phyloP scores from a whole-genome alignment of 2,329 filamentous ascomycete genomes.

The Coniochaeta hoffmannii region DNA sequence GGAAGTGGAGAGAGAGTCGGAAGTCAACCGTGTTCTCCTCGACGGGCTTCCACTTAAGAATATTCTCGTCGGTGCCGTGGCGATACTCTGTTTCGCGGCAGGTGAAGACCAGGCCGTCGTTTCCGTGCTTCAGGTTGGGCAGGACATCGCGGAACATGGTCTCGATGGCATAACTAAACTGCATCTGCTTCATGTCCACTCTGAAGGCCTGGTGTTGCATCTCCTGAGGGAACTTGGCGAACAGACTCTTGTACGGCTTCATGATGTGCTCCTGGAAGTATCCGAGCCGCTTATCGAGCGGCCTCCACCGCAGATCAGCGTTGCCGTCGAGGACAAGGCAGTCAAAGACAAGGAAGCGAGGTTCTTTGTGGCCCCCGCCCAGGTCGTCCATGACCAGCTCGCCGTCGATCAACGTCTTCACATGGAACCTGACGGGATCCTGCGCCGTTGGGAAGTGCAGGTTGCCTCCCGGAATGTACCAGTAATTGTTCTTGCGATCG shows the following conservation, averaged over 20 bases:
- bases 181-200: conserved; percentile 82
- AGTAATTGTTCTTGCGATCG: conserved; percentile 97
- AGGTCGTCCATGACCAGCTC: conserved; percentile 85
- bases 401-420: conserved; percentile 78
- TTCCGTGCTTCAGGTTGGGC: conserved; percentile 79
- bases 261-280: conserved; percentile 77
- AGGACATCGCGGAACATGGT: conserved; percentile 89
- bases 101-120: conserved; percentile 97
- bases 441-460: conserved; percentile 75
- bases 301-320: conserved; percentile 56
- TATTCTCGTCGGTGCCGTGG: conserved; percentile 85
- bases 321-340: conserved; percentile 75
- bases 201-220: conserved; percentile 66
- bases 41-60: conserved; percentile 96
- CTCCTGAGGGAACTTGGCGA: conserved; percentile 62
- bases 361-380: conserved; percentile 56
- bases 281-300: conserved; percentile 81
- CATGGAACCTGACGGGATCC: conserved; percentile 63
- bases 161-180: conserved; percentile 80
- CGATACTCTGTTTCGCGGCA: conserved; percentile 81
- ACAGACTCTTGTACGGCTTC: conserved; percentile 58
- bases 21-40: conserved; percentile 96
- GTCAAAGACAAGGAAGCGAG: conserved; percentile 90
- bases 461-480: conserved; percentile 61
- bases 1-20: conserved; percentile 70